A percentile compares a stretch with the other conserved stretches of the same genome.
Conservation (phyloP, 106 monocot species). For the Vanilla planifolia region DNA sequence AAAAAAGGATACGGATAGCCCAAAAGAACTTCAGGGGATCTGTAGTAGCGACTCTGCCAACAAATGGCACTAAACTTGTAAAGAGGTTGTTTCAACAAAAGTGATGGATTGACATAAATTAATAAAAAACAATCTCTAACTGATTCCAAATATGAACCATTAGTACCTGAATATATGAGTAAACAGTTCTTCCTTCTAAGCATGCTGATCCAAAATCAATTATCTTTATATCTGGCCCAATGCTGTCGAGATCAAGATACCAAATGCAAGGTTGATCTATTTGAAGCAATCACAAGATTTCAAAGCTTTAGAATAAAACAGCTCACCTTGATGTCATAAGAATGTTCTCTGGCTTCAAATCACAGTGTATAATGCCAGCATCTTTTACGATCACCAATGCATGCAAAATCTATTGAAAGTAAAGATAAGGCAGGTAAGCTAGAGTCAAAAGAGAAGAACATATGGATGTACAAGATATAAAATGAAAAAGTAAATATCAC, state of each 20-base stretch:
- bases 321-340: slow-evolving; percentile 66
- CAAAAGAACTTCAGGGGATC: slow-evolving; percentile 95
- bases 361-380: slow-evolving; percentile 95
- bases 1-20: slow-evolving; percentile 92
- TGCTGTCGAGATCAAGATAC: slow-evolving; percentile 26
- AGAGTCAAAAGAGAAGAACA: slow-evolving; percentile 5
- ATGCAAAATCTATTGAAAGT: slow-evolving; percentile 58
- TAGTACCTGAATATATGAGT: slow-evolving; percentile 95
- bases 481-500: slow-evolving; percentile 18
- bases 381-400: slow-evolving; percentile 87
- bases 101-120: neutral
- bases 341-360: slow-evolving; percentile 97
- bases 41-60: slow-evolving; percentile 94
- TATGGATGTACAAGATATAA: neutral
- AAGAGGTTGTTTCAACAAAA: neutral
- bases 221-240: slow-evolving; percentile 78
- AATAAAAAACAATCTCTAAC: neutral
- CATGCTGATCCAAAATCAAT: slow-evolving; percentile 99
- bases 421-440: neutral
- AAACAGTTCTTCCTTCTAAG: slow-evolving; percentile 73
- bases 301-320: slow-evolving; percentile 2
- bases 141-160: neutral
- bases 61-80: slow-evolving; percentile 1
- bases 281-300: slow-evolving; percentile 7
- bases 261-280: slow-evolving; percentile 6